Evolutionary conservation across 176 grass and related monocot species (phyloP), one percentile per base, ranked within the genome.

Genomic region (Juncus effusus): DNA sequence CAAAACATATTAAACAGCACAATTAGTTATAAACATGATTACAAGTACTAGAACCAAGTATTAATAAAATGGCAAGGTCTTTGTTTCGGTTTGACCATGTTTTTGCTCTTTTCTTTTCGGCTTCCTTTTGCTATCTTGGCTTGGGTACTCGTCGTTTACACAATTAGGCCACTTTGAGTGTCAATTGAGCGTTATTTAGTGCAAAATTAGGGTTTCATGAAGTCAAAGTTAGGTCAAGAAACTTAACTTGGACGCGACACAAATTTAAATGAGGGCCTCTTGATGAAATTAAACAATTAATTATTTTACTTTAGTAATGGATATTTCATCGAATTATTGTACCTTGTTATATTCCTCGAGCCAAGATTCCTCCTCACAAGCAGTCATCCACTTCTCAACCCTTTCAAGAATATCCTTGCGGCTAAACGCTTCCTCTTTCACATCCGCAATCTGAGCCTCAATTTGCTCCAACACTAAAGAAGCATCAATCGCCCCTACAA

Each of bases 281-380:
- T 1, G 19, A 28, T 28, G 19, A 28, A 28, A 1, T 28, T 28
- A 28, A 28, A 28, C 19, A 28, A 28, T 28, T 28, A 28, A 28
- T 28, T 28, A 28, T 28, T 28, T 28, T 28, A 28, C 19, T 28
- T 47, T 5, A 47, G 4, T 6, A 47, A 47, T 47, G 6, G 44
- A 47, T 10, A 69, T 38, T 44, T 58, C 14, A 7, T 14, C 61
- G 59, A 38, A 19, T 2, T 40, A 57, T 13, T 14, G 65, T 76
- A 93, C 85, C 77, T 86, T 88, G 58, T 74, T 93, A 64, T 93
- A 93, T 56, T 93, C 85, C 78, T 93, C 84, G 36, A 93, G 63
- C 89, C 84, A 93, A 66, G 72, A 56, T 81, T 93, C 89, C 59
- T 92, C 84, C 56, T 88, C 67, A 47, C 85, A 75, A 70, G 85